Evolutionary conservation across 2,329 filamentous ascomycete genomes (phyloP), one percentile per base, ranked within the genome.

Genomic region (Cladorrhinum sp.): DNA sequence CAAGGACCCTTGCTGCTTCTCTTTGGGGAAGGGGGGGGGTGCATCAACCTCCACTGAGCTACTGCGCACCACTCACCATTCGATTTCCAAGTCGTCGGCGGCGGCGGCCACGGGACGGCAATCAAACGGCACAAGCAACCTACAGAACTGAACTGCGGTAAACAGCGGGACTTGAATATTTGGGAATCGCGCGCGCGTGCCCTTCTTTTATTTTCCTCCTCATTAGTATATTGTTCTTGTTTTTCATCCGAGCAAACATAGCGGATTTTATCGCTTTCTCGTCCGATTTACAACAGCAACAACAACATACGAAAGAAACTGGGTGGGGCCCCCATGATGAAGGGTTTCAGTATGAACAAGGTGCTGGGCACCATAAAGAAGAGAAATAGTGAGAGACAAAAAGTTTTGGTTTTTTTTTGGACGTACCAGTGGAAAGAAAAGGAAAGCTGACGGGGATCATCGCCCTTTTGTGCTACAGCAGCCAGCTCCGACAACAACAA

Each of bases 281-380:
- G n/a, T n/a, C n/a, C n/a, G n/a, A n/a, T n/a, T n/a, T 9, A 36
- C 4, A 36, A 36, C 33, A 36, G 9, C 33, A 16, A 36, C 33
- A 36, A 16, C 33, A 36, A 36, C 33, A 4, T 30, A 30, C 26
- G n/a, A n/a, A n/a, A n/a, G n/a, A n/a, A n/a, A n/a, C 26, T 30
- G 5, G 33, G 33, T 16, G 33, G 33, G 3, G 8, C 12, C 33
- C 7, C 67, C 65, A 79, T 79, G 59, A 70, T 68, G 78, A 84
- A 82, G 74, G 76, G 79, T 39, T 77, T 85, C 62, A 81, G 77
- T 72, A 78, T 83, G 76, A 81, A 79, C 72, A 83, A 79, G 76
- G 76, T 85, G 78, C 76, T 85, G 50, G 81, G 80, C 65, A 82
- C 75, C 75, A 79, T 85, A 72, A 82, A 77, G 70, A 80, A 77